These are phyloP conservation scores for Colletotrichum sp. DNA, from an alignment of 2,329 filamentous ascomycete genomes.

Conservation along the genomic window DNA sequence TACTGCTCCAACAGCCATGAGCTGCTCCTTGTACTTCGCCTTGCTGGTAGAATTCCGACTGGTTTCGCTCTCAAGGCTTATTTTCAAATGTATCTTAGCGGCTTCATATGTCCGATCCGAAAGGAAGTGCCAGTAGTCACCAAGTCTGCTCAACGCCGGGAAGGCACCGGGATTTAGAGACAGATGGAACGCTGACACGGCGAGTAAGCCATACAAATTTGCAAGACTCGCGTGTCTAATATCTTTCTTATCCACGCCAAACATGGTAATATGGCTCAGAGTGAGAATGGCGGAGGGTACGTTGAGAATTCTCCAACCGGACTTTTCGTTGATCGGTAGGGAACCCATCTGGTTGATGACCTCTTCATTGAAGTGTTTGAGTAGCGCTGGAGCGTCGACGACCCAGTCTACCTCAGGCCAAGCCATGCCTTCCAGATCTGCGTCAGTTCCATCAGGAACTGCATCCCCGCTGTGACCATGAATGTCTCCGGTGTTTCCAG, in stretches of 20 bases:
- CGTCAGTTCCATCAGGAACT: not conserved
- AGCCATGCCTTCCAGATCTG: not conserved
- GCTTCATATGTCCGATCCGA: not conserved
- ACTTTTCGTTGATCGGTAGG: not conserved
- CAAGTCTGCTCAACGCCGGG: not conserved
- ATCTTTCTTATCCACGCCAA: not conserved
- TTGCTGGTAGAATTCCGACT: not conserved
- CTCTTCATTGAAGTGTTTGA: not conserved
- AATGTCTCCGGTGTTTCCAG: not conserved
- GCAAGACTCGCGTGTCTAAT: not conserved
- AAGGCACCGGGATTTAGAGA: not conserved
- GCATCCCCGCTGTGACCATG: not conserved
- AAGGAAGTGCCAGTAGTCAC: not conserved
- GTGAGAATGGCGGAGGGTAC: not conserved
- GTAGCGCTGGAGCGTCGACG: not conserved
- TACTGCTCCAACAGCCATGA: not conserved
- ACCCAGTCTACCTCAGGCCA: not conserved
- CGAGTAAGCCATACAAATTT: not conserved
- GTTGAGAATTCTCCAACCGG: not conserved
- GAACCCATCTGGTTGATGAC: constrained; percentile 1
- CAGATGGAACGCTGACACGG: not conserved
- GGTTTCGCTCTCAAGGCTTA: not conserved
- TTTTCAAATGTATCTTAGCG: not conserved
- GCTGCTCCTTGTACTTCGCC: not conserved
- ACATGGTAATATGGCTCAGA: not conserved